These are phyloP conservation scores for Aspergillus eucalypticola DNA, from an alignment of 2,329 filamentous ascomycete species.

Conservation along the genomic window DNA sequence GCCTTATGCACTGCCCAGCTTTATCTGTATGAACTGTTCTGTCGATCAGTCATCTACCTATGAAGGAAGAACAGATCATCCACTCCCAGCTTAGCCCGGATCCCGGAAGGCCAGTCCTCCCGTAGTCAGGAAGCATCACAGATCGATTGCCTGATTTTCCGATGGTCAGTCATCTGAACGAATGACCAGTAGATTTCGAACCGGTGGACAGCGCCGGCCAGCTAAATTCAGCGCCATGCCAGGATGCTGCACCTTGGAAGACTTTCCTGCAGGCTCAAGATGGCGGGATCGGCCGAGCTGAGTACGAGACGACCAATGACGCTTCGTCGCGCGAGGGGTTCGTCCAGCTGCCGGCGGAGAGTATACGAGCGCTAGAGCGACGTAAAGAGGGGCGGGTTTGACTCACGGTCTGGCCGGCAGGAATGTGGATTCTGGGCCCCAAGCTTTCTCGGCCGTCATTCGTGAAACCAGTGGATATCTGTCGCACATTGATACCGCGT, in stretches of 20 bases:
- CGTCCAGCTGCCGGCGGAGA: background rate
- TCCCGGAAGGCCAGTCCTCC: background rate
- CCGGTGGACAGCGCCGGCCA: background rate
- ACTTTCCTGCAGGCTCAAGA: background rate
- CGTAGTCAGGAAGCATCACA: background rate
- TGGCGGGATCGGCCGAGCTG: background rate
- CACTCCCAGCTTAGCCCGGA: background rate
- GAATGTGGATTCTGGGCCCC: conserved; percentile 6
- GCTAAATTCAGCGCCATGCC: background rate
- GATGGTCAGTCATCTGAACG: background rate
- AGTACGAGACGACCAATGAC: background rate
- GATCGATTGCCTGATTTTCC: no score
- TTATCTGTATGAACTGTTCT: background rate
- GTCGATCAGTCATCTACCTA: background rate
- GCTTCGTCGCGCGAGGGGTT: background rate
- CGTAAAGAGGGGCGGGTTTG: background rate
- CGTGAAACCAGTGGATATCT: conserved; percentile 1
- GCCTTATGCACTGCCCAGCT: background rate
- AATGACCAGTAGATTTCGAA: background rate
- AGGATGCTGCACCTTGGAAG: background rate
- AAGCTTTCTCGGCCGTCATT: background rate
- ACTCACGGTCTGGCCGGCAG: conserved; percentile 1
- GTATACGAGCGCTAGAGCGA: conserved; percentile 2
- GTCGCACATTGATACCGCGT: background rate
- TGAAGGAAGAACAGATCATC: background rate